Conservation (phyloP, 257 asterid genomes). For the Ilex asprella region DNA sequence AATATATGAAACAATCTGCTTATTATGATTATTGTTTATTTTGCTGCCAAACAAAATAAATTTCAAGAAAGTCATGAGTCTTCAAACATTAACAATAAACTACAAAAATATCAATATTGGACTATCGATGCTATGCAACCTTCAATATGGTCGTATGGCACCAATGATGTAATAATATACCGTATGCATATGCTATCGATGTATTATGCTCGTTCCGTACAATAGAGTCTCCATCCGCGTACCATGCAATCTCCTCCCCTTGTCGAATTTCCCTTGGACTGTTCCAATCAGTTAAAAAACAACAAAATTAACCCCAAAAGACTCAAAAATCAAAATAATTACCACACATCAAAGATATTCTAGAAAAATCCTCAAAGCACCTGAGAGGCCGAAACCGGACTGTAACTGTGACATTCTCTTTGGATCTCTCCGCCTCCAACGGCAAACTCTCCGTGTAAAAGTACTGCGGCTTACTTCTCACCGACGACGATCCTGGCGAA, state of each 20-base stretch:
- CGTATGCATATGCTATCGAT: slow-evolving; percentile 91
- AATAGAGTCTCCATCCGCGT: slow-evolving; percentile 96
- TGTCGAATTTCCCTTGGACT: slow-evolving; percentile 95
- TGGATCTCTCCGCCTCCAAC: slow-evolving; percentile 56
- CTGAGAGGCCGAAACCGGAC: slow-evolving; percentile 98
- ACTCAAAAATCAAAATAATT: not conserved
- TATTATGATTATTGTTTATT: too few species aligned
- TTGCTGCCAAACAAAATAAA: too few species aligned
- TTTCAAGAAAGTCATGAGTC: too few species aligned
- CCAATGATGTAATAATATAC: slow-evolving; percentile 27
- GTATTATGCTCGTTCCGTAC: slow-evolving; percentile 90
- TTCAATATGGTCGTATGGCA: too few species aligned
- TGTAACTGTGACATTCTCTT: slow-evolving; percentile 90
- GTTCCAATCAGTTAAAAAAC: slow-evolving; percentile 20
- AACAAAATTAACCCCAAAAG: slow-evolving; percentile 14
- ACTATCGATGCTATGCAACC: too few species aligned
- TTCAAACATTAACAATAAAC: too few species aligned
- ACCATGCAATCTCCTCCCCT: slow-evolving; percentile 99
- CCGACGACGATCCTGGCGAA: slow-evolving; percentile 91
- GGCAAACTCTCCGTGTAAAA: slow-evolving; percentile 41
- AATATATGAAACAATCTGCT: too few species aligned
- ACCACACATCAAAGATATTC: not conserved
- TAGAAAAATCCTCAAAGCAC: slow-evolving; percentile 26
- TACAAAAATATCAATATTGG: too few species aligned
- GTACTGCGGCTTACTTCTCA: slow-evolving; percentile 58